Evolutionary conservation across 345 rosid species (phyloP), one percentile per base, ranked within the genome.

Genomic region (Euphorbia peplus): DNA sequence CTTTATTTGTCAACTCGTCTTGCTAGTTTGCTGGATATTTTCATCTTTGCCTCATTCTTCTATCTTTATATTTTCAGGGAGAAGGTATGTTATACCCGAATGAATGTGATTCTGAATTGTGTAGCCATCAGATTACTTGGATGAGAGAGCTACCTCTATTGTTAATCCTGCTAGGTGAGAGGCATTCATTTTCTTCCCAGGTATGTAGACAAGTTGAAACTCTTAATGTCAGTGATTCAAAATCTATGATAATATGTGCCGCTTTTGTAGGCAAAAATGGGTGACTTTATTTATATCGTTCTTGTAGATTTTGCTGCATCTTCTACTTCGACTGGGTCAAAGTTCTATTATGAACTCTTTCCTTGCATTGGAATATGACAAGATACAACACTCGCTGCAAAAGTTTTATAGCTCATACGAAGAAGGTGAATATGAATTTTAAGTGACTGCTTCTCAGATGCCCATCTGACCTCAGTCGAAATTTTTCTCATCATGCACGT

Each of bases 311-410:
- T 86, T 91, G 73, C 77, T 91, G 84, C 75, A 69, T 46, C 87
- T 95, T 70, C 69, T 90, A 35, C 90, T 90, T 71, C 76, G 75
- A 47, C 69, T 95, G 70, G 97, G 96, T 60, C 90, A 86, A 66
- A 75, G 75, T 70, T 81, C 87, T 25, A 74, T 60, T 35, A 53
- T 79, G 26, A 82, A 76, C 61, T 60, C 85, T 72, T 73, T 82
- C 53, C 77, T 77, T 42, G 56, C 77, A 48, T 61, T 68, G 76
- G 95, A 91, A 68, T 86, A 80, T 75, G 90, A 85, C 21, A 74
- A 74, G 18, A 66, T 76, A 58, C 91, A 89, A 62, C 51, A 50
- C 35, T 60, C 82, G 26, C 78, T 91, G 56, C 60, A 63, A 71
- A 85, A 81, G 52, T 90, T 91, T 71, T 95, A 80, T 75, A 72